These are phyloP conservation scores for Amaranthus hypochondriacus DNA, from an alignment of 148 eudicot genomes.

Conservation along the genomic window DNA sequence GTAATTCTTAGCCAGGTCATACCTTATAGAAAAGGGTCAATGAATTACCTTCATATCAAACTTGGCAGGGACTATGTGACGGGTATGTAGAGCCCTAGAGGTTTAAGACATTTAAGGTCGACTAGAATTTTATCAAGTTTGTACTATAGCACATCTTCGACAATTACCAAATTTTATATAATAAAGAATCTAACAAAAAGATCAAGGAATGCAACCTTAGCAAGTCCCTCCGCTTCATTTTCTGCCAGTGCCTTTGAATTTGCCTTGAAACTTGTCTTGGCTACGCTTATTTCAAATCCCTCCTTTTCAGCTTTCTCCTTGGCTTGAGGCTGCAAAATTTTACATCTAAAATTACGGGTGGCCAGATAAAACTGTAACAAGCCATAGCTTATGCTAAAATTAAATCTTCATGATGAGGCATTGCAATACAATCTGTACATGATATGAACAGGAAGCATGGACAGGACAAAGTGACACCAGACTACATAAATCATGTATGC, in stretches of 20 bases:
- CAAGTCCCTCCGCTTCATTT: conserved; percentile 98
- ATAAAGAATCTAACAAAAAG: background rate
- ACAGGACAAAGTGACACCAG: no score
- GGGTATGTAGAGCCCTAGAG: background rate
- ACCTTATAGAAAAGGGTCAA: background rate
- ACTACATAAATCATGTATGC: no score
- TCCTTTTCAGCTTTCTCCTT: conserved; percentile 93
- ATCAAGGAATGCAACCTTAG: conserved; percentile 58
- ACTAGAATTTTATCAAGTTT: background rate
- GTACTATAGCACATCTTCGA: background rate
- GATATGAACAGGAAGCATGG: no score
- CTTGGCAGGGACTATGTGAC: background rate
- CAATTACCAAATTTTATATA: background rate
- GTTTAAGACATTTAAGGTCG: no score
- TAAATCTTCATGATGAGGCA: background rate
- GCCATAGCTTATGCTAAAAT: conserved; percentile 4
- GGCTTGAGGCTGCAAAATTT: conserved; percentile 79
- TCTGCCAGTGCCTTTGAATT: conserved; percentile 98
- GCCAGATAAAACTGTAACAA: background rate
- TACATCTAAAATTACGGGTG: conserved; percentile 4
- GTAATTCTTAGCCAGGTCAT: background rate
- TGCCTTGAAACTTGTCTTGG: conserved; percentile 99
- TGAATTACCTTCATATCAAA: background rate
- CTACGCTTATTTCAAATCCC: conserved; percentile 78
- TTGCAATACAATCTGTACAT: background rate